Evolutionary conservation across 1,284 basidiomycete species (phyloP).

Genomic region (Fistulinella staudtii): DNA sequence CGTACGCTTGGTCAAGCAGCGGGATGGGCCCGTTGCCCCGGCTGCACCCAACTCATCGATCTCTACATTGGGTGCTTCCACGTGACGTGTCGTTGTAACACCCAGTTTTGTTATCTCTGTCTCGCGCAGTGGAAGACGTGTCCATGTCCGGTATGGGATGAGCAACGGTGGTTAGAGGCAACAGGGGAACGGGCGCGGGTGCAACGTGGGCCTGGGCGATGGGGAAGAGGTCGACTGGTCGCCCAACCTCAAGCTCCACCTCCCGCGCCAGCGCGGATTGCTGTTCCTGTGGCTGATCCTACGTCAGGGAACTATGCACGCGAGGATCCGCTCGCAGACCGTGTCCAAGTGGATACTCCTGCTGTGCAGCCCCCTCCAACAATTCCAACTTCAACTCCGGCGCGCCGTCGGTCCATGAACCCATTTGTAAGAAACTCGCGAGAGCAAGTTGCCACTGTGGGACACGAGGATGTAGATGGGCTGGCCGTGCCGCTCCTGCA

Average conservation of each 20-base stretch:
- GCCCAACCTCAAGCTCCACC: too few species aligned
- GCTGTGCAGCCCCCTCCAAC: too few species aligned
- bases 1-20: slow-evolving; percentile 31
- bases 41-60: slow-evolving; percentile 41
- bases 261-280: too few species aligned
- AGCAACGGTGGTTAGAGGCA: slow-evolving; percentile 29
- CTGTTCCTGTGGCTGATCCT: too few species aligned
- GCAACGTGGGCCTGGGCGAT: slow-evolving; percentile 9
- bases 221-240: too few species aligned
- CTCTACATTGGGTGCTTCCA: slow-evolving; percentile 42
- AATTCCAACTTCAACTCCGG: not conserved
- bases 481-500: too few species aligned
- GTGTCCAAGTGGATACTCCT: too few species aligned
- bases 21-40: slow-evolving; percentile 44
- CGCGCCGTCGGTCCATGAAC: not conserved
- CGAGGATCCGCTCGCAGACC: too few species aligned
- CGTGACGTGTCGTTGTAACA: slow-evolving; percentile 44
- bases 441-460: too few species aligned
- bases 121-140: slow-evolving; percentile 40
- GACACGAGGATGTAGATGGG: too few species aligned
- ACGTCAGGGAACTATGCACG: too few species aligned
- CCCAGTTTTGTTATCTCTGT: slow-evolving; percentile 47
- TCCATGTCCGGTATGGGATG: slow-evolving; percentile 41
- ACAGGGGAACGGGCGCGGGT: slow-evolving; percentile 33
- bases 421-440: too few species aligned